Percentiles rank a stretch among this genome's conserved stretches.
Evolutionary conservation across 257 asterid species (phyloP).

Genomic region (Nicotiana tabacum): DNA sequence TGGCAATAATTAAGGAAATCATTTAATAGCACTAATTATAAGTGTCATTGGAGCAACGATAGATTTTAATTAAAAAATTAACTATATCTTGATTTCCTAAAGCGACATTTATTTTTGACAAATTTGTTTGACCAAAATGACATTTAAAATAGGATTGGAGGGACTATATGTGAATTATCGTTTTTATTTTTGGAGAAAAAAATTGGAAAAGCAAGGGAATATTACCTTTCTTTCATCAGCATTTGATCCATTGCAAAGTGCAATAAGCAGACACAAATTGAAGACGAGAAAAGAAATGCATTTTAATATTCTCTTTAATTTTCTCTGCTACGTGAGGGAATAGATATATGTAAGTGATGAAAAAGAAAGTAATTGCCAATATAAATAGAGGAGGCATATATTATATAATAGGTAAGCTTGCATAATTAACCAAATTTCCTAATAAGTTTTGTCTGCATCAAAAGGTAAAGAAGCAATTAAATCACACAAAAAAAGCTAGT

Average conservation of each 20-base stretch:
- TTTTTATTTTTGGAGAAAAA: neutral
- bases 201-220: neutral
- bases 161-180: neutral
- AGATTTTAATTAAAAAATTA: too few species aligned
- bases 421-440: neutral
- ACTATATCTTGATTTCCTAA: too few species aligned
- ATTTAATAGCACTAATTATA: too few species aligned
- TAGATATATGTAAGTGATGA: neutral
- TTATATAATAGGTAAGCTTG: neutral
- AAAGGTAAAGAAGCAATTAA: neutral
- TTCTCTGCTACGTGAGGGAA: neutral
- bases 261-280: constrained; percentile 17
- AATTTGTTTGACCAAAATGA: neutral
- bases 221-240: constrained; percentile 44
- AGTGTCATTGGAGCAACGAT: too few species aligned
- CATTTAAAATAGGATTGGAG: neutral
- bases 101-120: too few species aligned
- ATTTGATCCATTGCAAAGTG: constrained; percentile 14
- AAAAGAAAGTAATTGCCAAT: too few species aligned
- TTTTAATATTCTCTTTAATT: neutral
- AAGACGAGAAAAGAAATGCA: constrained; percentile 18
- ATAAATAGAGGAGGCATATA: neutral
- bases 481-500: neutral
- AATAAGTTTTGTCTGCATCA: too few species aligned
- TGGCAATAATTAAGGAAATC: too few species aligned